Evolutionary conservation across 805 yeast genomes (phyloP), one percentile per base, ranked within the genome.

Genomic region (Maudiozyma bulderi): DNA sequence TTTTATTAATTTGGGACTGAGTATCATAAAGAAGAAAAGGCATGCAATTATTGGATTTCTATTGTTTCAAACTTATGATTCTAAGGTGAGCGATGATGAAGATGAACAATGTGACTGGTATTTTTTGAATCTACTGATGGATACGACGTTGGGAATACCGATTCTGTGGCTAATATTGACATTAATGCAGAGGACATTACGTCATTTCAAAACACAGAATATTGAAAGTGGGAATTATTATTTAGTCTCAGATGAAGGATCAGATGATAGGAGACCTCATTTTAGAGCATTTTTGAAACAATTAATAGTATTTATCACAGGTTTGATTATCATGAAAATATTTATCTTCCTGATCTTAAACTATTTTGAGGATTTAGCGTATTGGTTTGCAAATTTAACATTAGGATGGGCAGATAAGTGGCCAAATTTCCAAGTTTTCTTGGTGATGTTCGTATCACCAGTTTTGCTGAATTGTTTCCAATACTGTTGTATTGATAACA

Each of bases 51-150:
- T 55, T 14, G 13, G 32, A 3, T 6, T 51, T 35, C 15, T 32
- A 6, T 8, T 37, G 15, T 4, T 20, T 29, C n/a, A 30, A 2
- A 26, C 30, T 6, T 33, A 34, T 15, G 29, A 52, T 30, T 51
- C 47, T 47, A 51, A 65, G 37, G 69, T 62, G n/a, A 69, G 62
- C 4, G 69, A 62, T n/a, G 69, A 62, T 4, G 75, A 70, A 37
- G 78, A 75, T 45, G 82, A 82, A 52, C 95, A 96, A 7, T 93
- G 98, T 66, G 91, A 87, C 57, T 93, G 96, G 93, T 91, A 93
- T 69, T 91, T 91, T 61, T 71, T 93, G 48, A 91, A 86, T 59
- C 76, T 91, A 38, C 73, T 91, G 31, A 77, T 91, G 61, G 99
- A 91, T 65, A 90, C 98, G 40, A 91, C 99, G 0, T 75, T 90